phyloP scores from a whole-genome alignment of 2,329 filamentous ascomycete species.

The Aspergillus fischeri region DNA sequence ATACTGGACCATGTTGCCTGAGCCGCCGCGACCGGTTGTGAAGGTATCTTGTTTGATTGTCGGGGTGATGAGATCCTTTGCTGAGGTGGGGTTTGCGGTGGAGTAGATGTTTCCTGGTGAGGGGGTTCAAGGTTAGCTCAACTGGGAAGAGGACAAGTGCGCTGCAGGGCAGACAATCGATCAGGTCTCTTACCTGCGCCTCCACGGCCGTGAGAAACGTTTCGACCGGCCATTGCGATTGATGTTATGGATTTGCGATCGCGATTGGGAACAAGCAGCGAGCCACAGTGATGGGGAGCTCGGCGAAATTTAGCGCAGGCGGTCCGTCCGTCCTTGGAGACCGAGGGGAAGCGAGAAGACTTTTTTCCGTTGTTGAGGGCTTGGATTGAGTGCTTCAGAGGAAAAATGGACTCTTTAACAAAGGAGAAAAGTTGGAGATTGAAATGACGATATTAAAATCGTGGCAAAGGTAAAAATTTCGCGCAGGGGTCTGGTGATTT shows the following conservation, averaged over 20 bases:
- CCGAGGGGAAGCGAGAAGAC: not conserved
- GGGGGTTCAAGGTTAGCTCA: not conserved
- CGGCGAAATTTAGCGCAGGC: not conserved
- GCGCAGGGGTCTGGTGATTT: not conserved
- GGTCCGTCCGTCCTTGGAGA: not conserved
- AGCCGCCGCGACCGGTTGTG: slow-evolving; percentile 84
- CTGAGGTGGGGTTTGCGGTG: slow-evolving; percentile 46
- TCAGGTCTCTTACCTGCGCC: slow-evolving; percentile 56
- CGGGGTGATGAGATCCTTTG: slow-evolving; percentile 72
- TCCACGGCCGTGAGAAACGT: slow-evolving; percentile 67
- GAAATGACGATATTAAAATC: not conserved
- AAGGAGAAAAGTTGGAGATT: not conserved
- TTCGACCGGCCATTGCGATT: slow-evolving; percentile 19
- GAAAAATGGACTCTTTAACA: not conserved
- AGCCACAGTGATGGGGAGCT: not conserved
- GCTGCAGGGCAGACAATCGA: not conserved
- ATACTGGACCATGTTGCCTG: slow-evolving; percentile 80
- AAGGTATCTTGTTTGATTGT: slow-evolving; percentile 78
- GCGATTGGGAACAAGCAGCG: not conserved
- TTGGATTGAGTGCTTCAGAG: not conserved
- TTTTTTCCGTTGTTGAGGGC: not conserved
- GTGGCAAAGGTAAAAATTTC: not conserved
- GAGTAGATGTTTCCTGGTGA: slow-evolving; percentile 58
- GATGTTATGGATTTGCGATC: not conserved
- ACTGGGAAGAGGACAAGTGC: not conserved